Evolutionary conservation across 2,329 filamentous ascomycete genomes (phyloP).

Genomic region (Metarhizium anisopliae): DNA sequence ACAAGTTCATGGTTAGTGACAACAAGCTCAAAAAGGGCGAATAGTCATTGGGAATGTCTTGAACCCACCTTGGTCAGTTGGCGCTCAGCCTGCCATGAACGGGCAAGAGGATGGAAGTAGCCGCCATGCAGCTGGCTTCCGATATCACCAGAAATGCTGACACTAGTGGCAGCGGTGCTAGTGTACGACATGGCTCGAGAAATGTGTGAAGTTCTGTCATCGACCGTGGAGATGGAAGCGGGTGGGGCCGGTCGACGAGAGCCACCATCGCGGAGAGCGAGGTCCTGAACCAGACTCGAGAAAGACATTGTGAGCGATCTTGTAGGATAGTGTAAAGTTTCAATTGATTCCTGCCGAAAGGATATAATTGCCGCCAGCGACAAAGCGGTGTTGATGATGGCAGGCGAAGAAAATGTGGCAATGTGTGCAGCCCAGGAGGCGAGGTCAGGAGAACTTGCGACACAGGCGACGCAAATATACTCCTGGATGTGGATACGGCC

Average conservation of each 20-base stretch:
- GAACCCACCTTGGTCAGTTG: constrained; percentile 68
- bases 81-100: constrained; percentile 75
- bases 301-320: constrained; percentile 45
- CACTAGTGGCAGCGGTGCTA: constrained; percentile 58
- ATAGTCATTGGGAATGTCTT: no score
- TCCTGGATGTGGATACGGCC: neutral
- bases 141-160: constrained; percentile 66
- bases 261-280: constrained; percentile 47
- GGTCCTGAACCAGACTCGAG: constrained; percentile 57
- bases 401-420: neutral
- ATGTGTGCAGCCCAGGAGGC: neutral
- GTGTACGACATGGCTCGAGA: constrained; percentile 57
- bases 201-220: constrained; percentile 52
- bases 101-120: constrained; percentile 70
- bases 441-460: constrained; percentile 2
- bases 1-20: neutral
- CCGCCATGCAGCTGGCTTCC: constrained; percentile 77
- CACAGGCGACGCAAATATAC: neutral
- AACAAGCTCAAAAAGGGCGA: neutral
- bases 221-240: constrained; percentile 44
- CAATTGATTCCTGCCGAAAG: neutral
- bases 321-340: neutral
- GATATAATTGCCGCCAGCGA: neutral
- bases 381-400: no score
- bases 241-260: constrained; percentile 35